Evolutionary conservation across 2,329 filamentous ascomycete species (phyloP).

Genomic region (Seiridium unicorne): DNA sequence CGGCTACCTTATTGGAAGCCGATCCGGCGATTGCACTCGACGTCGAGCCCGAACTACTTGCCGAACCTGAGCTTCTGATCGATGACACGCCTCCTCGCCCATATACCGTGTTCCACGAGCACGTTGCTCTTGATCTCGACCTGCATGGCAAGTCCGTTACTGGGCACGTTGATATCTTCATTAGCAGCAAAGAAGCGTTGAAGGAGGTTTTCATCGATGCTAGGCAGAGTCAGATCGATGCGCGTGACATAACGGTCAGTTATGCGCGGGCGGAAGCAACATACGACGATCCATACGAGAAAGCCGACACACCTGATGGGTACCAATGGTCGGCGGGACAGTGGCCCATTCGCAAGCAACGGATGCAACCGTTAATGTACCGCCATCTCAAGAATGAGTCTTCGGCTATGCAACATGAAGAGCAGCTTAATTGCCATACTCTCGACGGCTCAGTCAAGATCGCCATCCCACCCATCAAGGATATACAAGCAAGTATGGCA

Average conservation of each 20-base stretch:
- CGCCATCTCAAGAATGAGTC: slow-evolving; percentile 48
- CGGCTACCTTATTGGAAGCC: slow-evolving; percentile 24
- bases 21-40: slow-evolving; percentile 15
- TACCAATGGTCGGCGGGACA: slow-evolving; percentile 69
- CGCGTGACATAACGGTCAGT: slow-evolving; percentile 51
- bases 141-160: slow-evolving; percentile 73
- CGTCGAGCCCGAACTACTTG: slow-evolving; percentile 17
- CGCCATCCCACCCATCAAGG: slow-evolving; percentile 34
- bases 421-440: slow-evolving; percentile 51
- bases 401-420: slow-evolving; percentile 53
- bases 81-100: slow-evolving; percentile 31
- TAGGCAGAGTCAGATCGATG: slow-evolving; percentile 59
- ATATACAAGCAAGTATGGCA: slow-evolving; percentile 21
- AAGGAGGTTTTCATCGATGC: slow-evolving; percentile 60
- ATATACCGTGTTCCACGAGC: slow-evolving; percentile 72
- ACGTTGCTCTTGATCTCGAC: slow-evolving; percentile 85
- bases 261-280: slow-evolving; percentile 41
- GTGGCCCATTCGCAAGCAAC: slow-evolving; percentile 71
- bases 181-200: slow-evolving; percentile 60
- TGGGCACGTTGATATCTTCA: slow-evolving; percentile 78
- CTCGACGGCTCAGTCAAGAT: slow-evolving; percentile 50
- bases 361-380: slow-evolving; percentile 53
- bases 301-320: slow-evolving; percentile 57
- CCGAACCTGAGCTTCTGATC: slow-evolving; percentile 27
- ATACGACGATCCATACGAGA: slow-evolving; percentile 66